These are phyloP conservation scores for Alternaria triticimaculans DNA, from an alignment of 2,329 filamentous ascomycete genomes.

Conservation along the genomic window DNA sequence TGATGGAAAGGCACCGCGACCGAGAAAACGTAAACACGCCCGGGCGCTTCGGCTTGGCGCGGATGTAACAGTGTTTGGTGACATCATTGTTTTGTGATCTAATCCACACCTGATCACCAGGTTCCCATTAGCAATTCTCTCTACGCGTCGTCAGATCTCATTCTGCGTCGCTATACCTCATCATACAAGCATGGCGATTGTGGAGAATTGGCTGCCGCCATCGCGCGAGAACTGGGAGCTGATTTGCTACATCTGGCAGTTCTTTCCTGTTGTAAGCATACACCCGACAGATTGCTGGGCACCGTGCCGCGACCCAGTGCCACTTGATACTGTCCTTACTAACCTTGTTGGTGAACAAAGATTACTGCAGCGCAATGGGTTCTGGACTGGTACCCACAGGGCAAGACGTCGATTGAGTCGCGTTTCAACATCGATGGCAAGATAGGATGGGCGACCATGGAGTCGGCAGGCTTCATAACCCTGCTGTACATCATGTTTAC, in stretches of 20 bases:
- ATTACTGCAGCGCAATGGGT: constrained; percentile 75
- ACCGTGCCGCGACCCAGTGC: neutral
- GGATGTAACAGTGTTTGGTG: constrained; percentile 14
- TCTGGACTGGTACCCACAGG: constrained; percentile 82
- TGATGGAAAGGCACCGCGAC: neutral
- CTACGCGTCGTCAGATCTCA: neutral
- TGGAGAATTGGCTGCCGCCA: constrained; percentile 56
- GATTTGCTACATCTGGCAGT: constrained; percentile 54
- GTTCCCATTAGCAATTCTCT: neutral
- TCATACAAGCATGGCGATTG: constrained; percentile 47
- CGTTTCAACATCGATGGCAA: constrained; percentile 86
- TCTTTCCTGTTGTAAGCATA: constrained; percentile 57
- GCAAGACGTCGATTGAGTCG: constrained; percentile 83
- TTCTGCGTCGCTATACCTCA: neutral
- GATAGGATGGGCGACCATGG: constrained; percentile 88
- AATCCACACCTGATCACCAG: neutral
- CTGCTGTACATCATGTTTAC: constrained; percentile 80
- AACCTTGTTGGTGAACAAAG: constrained; percentile 53
- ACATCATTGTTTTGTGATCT: constrained; percentile 17
- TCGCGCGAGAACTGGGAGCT: constrained; percentile 59
- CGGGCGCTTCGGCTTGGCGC: constrained; percentile 16
- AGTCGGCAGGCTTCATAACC: constrained; percentile 76
- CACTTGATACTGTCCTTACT: neutral
- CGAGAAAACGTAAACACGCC: neutral
- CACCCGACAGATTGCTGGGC: neutral